These are phyloP conservation scores for Suhomyces ambrosiae DNA, from an alignment of 1,139 yeast genomes.

Conservation along the genomic window DNA sequence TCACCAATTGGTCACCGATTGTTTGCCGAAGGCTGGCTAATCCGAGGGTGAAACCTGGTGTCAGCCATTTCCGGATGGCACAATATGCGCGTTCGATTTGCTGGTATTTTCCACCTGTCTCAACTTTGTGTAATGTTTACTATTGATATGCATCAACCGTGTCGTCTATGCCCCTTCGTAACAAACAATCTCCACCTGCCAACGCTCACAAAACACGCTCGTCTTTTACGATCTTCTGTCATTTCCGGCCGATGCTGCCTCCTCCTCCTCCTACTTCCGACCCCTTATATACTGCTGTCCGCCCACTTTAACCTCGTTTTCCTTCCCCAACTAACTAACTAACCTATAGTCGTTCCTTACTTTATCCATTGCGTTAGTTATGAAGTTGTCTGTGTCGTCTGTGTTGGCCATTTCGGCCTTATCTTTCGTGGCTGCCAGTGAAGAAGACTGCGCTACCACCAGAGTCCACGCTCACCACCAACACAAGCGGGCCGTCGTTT, in stretches of 20 bases:
- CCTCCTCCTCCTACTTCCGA: background rate
- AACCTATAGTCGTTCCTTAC: slow-evolving; percentile 21
- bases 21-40: no score
- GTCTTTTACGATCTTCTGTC: slow-evolving; percentile 1
- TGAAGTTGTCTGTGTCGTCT: slow-evolving; percentile 36
- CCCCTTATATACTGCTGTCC: background rate
- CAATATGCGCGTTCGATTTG: no score
- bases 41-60: no score
- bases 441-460: slow-evolving; percentile 42
- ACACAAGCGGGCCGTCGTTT: slow-evolving; percentile 77
- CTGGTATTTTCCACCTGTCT: no score
- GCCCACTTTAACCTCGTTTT: no score
- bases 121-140: slow-evolving; percentile 4
- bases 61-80: no score
- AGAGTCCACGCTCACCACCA: slow-evolving; percentile 61
- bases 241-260: background rate
- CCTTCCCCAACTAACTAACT: slow-evolving; percentile 9
- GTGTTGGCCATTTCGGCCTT: slow-evolving; percentile 39
- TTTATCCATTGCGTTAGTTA: slow-evolving; percentile 16
- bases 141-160: no score
- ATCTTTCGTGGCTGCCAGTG: slow-evolving; percentile 32
- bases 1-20: no score
- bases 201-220: slow-evolving; percentile 6
- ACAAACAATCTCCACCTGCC: slow-evolving; percentile 1
- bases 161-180: no score